Conservation (phyloP, 1,284 basidiomycete genomes). For the Uromyces viciae-fabae region DNA sequence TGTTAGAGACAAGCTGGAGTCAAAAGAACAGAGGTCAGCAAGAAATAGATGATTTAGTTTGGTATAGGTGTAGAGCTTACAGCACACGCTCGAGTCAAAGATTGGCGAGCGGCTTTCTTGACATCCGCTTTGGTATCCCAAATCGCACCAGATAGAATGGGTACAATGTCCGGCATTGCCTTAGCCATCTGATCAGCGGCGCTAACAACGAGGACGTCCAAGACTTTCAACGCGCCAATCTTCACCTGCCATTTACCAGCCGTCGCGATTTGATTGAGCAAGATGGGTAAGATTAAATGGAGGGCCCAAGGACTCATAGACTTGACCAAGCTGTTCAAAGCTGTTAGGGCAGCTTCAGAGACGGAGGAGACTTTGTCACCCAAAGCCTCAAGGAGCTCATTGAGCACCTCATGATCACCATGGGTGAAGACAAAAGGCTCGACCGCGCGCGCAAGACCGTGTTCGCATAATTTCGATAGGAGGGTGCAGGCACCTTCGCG, state of each 20-base stretch:
- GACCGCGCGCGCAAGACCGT: slow-evolving; percentile 74
- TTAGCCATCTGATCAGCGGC: slow-evolving; percentile 80
- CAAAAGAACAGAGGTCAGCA: background rate
- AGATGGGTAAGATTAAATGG: slow-evolving; percentile 75
- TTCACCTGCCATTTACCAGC: slow-evolving; percentile 99
- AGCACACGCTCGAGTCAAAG: slow-evolving; percentile 86
- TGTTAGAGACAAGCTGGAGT: slow-evolving; percentile 74
- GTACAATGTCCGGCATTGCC: slow-evolving; percentile 93
- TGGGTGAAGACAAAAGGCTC: slow-evolving; percentile 85
- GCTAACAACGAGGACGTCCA: slow-evolving; percentile 84
- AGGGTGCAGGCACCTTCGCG: slow-evolving; percentile 79
- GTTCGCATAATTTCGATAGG: slow-evolving; percentile 66
- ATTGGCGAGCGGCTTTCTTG: slow-evolving; percentile 95
- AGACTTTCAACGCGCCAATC: slow-evolving; percentile 75
- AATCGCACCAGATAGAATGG: slow-evolving; percentile 89
- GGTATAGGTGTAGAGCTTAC: slow-evolving; percentile 56
- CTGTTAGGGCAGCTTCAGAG: slow-evolving; percentile 77
- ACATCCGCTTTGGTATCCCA: slow-evolving; percentile 99
- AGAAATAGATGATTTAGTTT: slow-evolving; percentile 58
- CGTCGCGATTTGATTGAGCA: slow-evolving; percentile 90
- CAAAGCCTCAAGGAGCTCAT: slow-evolving; percentile 80
- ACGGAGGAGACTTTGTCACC: slow-evolving; percentile 87
- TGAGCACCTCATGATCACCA: slow-evolving; percentile 66
- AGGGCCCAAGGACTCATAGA: slow-evolving; percentile 88
- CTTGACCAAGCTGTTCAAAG: slow-evolving; percentile 73